A percentile compares a stretch with the other conserved stretches of the same genome.
These are phyloP conservation scores for Exophiala dermatitidis DNA, from an alignment of 2,329 filamentous ascomycete species.

Conservation along the genomic window DNA sequence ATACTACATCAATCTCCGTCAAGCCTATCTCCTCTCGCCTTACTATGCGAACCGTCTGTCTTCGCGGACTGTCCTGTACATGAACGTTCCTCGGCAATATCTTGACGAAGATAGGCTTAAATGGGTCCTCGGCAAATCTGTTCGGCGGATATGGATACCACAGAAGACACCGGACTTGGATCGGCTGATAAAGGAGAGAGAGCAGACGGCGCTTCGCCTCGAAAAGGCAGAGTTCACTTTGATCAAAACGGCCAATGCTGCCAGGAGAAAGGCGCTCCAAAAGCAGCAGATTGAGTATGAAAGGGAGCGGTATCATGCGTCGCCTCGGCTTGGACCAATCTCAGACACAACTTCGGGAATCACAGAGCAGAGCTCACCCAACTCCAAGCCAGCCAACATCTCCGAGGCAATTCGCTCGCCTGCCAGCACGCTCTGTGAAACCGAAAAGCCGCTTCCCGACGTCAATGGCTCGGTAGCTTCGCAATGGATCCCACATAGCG, in stretches of 20 bases:
- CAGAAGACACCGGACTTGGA: slow-evolving; percentile 68
- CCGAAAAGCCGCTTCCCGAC: slow-evolving; percentile 19
- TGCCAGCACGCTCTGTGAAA: neutral
- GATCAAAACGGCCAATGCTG: slow-evolving; percentile 68
- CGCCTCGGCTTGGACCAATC: slow-evolving; percentile 56
- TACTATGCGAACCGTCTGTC: slow-evolving; percentile 78
- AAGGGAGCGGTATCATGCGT: slow-evolving; percentile 49
- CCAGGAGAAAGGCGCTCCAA: slow-evolving; percentile 53
- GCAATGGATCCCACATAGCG: slow-evolving; percentile 32
- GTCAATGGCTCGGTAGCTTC: slow-evolving; percentile 34
- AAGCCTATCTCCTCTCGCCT: slow-evolving; percentile 82
- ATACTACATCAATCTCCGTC: slow-evolving; percentile 82
- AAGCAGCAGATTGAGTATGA: slow-evolving; percentile 41
- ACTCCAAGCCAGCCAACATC: neutral
- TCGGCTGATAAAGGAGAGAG: slow-evolving; percentile 69
- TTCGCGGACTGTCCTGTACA: slow-evolving; percentile 79
- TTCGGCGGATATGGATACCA: slow-evolving; percentile 74
- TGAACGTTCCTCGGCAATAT: slow-evolving; percentile 71
- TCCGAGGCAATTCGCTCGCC: neutral
- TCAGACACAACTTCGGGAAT: slow-evolving; percentile 33
- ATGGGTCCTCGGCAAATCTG: slow-evolving; percentile 73
- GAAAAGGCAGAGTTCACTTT: slow-evolving; percentile 79
- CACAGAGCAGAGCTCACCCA: slow-evolving; percentile 65
- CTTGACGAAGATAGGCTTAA: slow-evolving; percentile 66
- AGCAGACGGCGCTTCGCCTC: slow-evolving; percentile 68